phyloP scores from a whole-genome alignment of 257 asterid genomes.

The Avicennia marina region DNA sequence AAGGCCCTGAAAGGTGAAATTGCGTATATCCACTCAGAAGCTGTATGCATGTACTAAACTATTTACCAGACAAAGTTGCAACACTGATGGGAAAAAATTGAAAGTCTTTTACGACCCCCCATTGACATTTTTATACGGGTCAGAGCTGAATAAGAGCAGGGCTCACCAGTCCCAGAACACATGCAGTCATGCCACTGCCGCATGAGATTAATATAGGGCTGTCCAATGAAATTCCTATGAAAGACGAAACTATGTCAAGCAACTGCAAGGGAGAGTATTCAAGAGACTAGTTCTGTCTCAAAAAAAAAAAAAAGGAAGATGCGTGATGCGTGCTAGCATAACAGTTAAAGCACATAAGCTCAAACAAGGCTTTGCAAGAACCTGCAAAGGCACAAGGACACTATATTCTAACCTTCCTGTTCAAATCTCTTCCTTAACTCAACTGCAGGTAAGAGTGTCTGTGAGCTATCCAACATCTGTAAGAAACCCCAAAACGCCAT shows the following conservation, averaged over 20 bases:
- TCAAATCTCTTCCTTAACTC: constrained; percentile 64
- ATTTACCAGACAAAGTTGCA: too few species aligned
- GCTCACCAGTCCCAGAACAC: constrained; percentile 54
- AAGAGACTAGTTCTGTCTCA: not conserved
- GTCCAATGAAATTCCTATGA: constrained; percentile 50
- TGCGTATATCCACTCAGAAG: too few species aligned
- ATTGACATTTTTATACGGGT: too few species aligned
- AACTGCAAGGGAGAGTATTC: too few species aligned
- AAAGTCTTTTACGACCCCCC: too few species aligned
- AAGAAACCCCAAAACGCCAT: constrained; percentile 9
- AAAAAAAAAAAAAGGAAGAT: not conserved
- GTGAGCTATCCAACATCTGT: constrained; percentile 70
- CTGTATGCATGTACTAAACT: too few species aligned
- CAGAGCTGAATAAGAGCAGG: not conserved
- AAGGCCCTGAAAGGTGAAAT: constrained; percentile 44
- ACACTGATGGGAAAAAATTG: too few species aligned
- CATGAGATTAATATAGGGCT: constrained; percentile 51
- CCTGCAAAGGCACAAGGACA: not conserved
- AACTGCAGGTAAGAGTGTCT: constrained; percentile 50
- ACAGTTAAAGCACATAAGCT: too few species aligned
- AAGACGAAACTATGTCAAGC: not conserved
- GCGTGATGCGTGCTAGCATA: too few species aligned
- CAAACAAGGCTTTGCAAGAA: too few species aligned
- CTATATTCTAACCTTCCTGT: constrained; percentile 44
- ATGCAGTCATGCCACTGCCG: constrained; percentile 78